Percentiles rank a stretch among this genome's conserved stretches.
phyloP scores from a whole-genome alignment of 1,284 basidiomycete genomes.

The Puccinia triticina region DNA sequence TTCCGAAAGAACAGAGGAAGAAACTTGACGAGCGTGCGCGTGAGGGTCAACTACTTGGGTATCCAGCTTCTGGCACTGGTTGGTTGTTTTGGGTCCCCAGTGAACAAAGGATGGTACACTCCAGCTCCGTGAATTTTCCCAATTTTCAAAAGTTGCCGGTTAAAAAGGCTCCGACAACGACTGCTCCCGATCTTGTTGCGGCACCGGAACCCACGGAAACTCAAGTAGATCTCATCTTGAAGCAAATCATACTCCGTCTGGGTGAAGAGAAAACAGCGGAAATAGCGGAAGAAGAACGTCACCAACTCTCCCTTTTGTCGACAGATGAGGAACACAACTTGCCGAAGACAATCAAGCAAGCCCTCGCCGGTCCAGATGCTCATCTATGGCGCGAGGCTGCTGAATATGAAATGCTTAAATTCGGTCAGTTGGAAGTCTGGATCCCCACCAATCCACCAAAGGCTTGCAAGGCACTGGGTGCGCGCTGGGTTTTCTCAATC shows the following conservation, averaged over 20 bases:
- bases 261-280: too few species aligned
- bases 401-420: neutral
- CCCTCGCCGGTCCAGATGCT: too few species aligned
- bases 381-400: neutral
- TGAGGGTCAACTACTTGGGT: neutral
- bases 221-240: too few species aligned
- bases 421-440: constrained; percentile 1
- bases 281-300: neutral
- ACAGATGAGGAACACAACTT: neutral
- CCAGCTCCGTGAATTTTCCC: neutral
- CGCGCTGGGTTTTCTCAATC: too few species aligned
- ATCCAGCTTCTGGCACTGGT: neutral
- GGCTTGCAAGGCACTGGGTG: neutral
- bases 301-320: neutral
- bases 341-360: too few species aligned
- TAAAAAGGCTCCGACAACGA: neutral
- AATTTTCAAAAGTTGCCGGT: constrained; percentile 13
- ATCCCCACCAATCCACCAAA: neutral
- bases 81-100: neutral
- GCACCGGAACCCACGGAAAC: too few species aligned
- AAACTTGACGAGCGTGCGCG: constrained; percentile 8
- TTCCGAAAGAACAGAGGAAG: neutral
- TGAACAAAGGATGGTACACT: neutral
- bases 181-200: neutral
- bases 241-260: too few species aligned